phyloP scores from a whole-genome alignment of 2,329 filamentous ascomycete genomes.

The Fragosphaeria purpurea region DNA sequence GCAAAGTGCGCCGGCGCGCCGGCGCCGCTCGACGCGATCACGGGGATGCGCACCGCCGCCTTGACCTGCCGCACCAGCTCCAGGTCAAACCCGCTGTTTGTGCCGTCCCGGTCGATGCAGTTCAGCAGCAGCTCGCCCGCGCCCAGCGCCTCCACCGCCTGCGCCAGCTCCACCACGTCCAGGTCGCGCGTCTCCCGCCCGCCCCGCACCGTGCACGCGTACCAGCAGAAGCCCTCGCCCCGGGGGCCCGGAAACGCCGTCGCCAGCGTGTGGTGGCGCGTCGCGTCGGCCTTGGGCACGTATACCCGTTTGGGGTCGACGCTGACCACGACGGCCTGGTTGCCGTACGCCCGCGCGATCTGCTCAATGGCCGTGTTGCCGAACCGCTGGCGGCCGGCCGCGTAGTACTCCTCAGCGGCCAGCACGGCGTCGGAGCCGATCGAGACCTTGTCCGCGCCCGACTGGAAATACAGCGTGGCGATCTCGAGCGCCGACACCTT shows the following conservation, averaged over 20 bases:
- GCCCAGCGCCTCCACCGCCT: conserved; percentile 92
- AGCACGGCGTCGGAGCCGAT: conserved; percentile 92
- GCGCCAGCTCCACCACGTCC: conserved; percentile 79
- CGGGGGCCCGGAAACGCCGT: conserved; percentile 61
- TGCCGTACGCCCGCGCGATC: conserved; percentile 87
- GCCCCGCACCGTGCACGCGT: conserved; percentile 93
- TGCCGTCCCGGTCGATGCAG: conserved; percentile 95
- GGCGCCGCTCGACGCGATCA: conserved; percentile 89
- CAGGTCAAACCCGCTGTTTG: conserved; percentile 87
- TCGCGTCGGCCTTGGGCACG: conserved; percentile 60
- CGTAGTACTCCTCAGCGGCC: conserved; percentile 86
- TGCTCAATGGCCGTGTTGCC: conserved; percentile 90
- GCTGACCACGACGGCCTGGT: conserved; percentile 92
- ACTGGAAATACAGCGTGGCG: conserved; percentile 94
- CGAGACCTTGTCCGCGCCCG: conserved; percentile 92
- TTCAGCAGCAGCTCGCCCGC: conserved; percentile 90
- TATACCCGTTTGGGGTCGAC: conserved; percentile 91
- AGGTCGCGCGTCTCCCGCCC: conserved; percentile 89
- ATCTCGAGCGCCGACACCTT: conserved; percentile 85
- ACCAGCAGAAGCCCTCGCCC: conserved; percentile 84
- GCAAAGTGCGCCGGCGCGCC: conserved; percentile 80
- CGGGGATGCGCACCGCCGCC: conserved; percentile 74
- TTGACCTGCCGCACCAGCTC: conserved; percentile 89
- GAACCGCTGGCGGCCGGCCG: conserved; percentile 54
- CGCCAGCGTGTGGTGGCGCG: conserved; percentile 61